phyloP scores from a whole-genome alignment of 257 asterid species.

The Salvia splendens region DNA sequence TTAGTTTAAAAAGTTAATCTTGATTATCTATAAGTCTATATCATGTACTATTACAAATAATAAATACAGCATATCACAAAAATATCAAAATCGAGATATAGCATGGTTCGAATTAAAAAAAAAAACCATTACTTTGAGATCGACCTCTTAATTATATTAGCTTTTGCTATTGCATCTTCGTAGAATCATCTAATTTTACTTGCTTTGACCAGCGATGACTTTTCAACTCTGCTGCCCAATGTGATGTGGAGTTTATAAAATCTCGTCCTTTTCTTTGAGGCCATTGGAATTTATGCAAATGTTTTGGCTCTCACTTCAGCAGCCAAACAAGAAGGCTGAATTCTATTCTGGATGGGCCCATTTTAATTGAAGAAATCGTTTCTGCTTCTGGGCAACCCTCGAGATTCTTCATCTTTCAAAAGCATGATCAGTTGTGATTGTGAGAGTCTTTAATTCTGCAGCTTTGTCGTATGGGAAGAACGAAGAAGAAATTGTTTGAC shows the following conservation, averaged over 20 bases:
- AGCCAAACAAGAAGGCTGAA: slow-evolving; percentile 27
- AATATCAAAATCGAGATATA: no score
- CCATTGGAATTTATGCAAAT: neutral
- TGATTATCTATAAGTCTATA: no score
- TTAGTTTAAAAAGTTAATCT: no score
- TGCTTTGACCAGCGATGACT: neutral
- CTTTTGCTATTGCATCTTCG: no score
- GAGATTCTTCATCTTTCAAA: slow-evolving; percentile 21
- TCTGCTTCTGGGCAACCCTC: slow-evolving; percentile 29
- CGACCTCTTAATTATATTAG: no score
- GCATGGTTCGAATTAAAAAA: no score
- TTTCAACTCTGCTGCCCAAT: neutral
- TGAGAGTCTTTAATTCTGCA: neutral
- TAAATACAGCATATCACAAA: no score
- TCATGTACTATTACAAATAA: no score
- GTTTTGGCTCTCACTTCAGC: slow-evolving; percentile 27
- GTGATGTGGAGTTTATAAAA: neutral
- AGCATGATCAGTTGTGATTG: slow-evolving; percentile 22
- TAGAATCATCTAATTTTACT: no score
- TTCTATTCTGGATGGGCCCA: slow-evolving; percentile 9
- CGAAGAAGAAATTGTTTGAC: slow-evolving; percentile 55
- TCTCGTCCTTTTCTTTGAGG: neutral
- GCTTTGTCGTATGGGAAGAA: slow-evolving; percentile 46
- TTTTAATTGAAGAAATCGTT: slow-evolving; percentile 12
- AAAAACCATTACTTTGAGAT: no score